Conservation (phyloP, 2,329 filamentous ascomycete species). For the Mariannaea sp. region DNA sequence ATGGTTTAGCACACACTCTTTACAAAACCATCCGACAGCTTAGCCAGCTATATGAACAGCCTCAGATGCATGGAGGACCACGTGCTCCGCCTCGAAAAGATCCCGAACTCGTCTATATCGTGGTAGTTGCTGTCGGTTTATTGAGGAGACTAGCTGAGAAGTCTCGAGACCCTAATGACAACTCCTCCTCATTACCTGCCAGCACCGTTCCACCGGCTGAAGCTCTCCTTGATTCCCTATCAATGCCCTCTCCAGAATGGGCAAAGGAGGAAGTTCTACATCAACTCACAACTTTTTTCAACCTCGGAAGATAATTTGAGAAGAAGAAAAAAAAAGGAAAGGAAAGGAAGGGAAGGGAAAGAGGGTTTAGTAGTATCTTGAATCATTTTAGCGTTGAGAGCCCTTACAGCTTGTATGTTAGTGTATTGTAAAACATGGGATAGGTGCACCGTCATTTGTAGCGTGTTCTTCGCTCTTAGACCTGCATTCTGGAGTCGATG, state of each 20-base stretch:
- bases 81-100: constrained; percentile 50
- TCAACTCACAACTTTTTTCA: constrained; percentile 65
- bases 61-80: constrained; percentile 44
- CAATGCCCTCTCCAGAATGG: constrained; percentile 66
- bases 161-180: constrained; percentile 60
- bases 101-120: constrained; percentile 63
- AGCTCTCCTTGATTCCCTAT: constrained; percentile 68
- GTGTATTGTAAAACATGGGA: constrained; percentile 35
- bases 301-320: constrained; percentile 52
- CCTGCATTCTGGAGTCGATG: constrained; percentile 39
- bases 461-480: constrained; percentile 37
- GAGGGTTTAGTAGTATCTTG: constrained; percentile 22
- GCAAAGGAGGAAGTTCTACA: constrained; percentile 69
- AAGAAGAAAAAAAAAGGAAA: constrained; percentile 2
- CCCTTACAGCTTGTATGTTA: constrained; percentile 36
- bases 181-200: constrained; percentile 57
- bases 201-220: constrained; percentile 70
- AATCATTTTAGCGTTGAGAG: constrained; percentile 26
- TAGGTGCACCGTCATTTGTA: constrained; percentile 36
- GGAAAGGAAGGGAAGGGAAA: constrained; percentile 4
- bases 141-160: constrained; percentile 73
- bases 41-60: constrained; percentile 64
- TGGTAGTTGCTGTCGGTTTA: constrained; percentile 69
- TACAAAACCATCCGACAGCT: constrained; percentile 76
- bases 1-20: constrained; percentile 82